These are phyloP conservation scores for Periglandula ipomoeae DNA, from an alignment of 2,329 filamentous ascomycete species.

Conservation along the genomic window DNA sequence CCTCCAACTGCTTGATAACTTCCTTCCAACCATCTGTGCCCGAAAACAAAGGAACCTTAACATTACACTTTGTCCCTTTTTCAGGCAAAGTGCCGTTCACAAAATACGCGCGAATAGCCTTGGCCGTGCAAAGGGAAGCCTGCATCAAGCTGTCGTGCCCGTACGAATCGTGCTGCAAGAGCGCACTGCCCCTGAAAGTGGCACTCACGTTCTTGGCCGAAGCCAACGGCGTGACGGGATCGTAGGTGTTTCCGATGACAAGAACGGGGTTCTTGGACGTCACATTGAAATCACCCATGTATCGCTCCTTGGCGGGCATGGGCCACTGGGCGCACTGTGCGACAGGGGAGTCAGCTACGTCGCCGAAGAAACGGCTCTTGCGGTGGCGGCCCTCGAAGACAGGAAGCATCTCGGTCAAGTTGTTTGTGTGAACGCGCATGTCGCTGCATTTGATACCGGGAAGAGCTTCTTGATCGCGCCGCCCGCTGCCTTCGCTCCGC, in stretches of 20 bases:
- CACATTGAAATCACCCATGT: constrained; percentile 22
- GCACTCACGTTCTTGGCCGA: constrained; percentile 5
- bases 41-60: constrained; percentile 8
- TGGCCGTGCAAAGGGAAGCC: constrained; percentile 11
- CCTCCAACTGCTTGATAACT: constrained; percentile 7
- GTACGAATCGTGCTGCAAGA: constrained; percentile 5
- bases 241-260: constrained; percentile 28
- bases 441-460: constrained; percentile 28
- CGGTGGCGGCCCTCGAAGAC: constrained; percentile 14
- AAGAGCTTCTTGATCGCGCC: constrained; percentile 1
- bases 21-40: constrained; percentile 11
- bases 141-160: constrained; percentile 11
- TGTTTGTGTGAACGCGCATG: constrained; percentile 15
- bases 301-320: constrained; percentile 26
- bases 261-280: constrained; percentile 25
- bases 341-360: constrained; percentile 7
- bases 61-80: constrained; percentile 10
- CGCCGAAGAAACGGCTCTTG: constrained; percentile 20
- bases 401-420: constrained; percentile 19
- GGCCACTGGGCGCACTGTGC: constrained; percentile 29
- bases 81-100: constrained; percentile 11
- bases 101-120: constrained; percentile 11
- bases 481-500: not conserved
- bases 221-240: constrained; percentile 12
- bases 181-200: constrained; percentile 7